Evolutionary conservation across 176 grass and related monocot species (phyloP), one percentile per base, ranked within the genome.

Genomic region (Bolboschoenus planiculmis): DNA sequence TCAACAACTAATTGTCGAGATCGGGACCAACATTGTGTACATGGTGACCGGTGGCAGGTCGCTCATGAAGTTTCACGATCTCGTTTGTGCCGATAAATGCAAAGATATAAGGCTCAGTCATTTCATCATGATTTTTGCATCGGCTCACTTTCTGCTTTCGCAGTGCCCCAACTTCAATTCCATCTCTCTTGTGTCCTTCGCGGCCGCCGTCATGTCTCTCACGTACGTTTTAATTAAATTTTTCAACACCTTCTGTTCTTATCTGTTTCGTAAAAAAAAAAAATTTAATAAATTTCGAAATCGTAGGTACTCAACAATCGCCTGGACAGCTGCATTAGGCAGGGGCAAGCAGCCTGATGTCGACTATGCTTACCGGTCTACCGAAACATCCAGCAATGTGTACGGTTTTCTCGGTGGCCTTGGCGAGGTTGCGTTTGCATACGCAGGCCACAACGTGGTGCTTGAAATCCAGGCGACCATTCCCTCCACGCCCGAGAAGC

Each of bases 391-490:
- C 0, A 86, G 71, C 0, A 77, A 40, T 40, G 70, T 87, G 10
- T 92, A 90, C 63, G 70, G 86, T 60, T 90, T 95, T 71, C 62
- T 95, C 0, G 81, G 70, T 16, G 90, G 85, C 4, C 55, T 95
- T 0, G 93, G 90, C 0, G 88, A 87, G 10, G 88, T 92, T 0
- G 90, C 92, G 0, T 95, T 95, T 80, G 86, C 90, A 0, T 97
- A 97, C 63, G 93, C 91, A 0, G 93, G 93, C 0, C 93, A 97
- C 79, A 97, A 91, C 76, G 93, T 97, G 7, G 93, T 97, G 57
- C 82, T 97, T 34, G 93, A 97, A 87, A 97, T 97, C 88, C 90
- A 95, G 82, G 93, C 93, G 34, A 95, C 88, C 56, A 95, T 95
- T 53, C 88, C 90, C 1, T 95, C 93, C 7, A 86, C 90, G 15